Evolutionary conservation across 2,329 filamentous ascomycete genomes (phyloP).

Genomic region (Monosporascus sp.): DNA sequence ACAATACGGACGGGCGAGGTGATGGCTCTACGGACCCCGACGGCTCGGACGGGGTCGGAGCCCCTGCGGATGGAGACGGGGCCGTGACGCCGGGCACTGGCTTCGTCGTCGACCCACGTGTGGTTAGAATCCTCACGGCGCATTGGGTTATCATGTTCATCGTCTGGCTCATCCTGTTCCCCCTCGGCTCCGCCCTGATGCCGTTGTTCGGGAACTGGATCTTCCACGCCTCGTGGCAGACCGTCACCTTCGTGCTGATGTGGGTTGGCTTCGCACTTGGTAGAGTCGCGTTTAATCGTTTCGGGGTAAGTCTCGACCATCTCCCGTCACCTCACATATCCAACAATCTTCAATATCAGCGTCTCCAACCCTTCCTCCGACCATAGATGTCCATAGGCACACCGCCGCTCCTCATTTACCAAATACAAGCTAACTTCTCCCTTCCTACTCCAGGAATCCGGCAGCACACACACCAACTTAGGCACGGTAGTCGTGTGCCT

Average conservation of each 20-base stretch:
- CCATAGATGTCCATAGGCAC: too few species aligned
- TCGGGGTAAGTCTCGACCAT: constrained; percentile 17
- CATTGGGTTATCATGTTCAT: constrained; percentile 59
- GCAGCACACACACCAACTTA: constrained; percentile 47
- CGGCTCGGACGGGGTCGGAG: constrained; percentile 7
- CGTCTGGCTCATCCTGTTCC: constrained; percentile 53
- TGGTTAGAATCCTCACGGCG: constrained; percentile 26
- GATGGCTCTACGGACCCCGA: too few species aligned
- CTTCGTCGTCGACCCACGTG: constrained; percentile 3
- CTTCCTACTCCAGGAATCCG: constrained; percentile 39
- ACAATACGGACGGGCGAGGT: constrained; percentile 6
- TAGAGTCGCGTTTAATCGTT: constrained; percentile 35
- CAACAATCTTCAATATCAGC: too few species aligned
- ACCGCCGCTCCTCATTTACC: not conserved
- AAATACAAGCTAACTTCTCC: not conserved
- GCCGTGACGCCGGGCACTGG: constrained; percentile 8
- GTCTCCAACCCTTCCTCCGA: too few species aligned
- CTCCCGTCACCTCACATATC: not conserved
- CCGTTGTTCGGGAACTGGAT: constrained; percentile 52
- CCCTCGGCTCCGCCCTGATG: constrained; percentile 55
- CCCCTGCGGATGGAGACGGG: constrained; percentile 5
- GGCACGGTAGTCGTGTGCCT: constrained; percentile 50
- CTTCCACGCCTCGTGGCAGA: constrained; percentile 53
- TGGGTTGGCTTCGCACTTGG: constrained; percentile 53
- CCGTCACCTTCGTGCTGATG: constrained; percentile 49